Evolutionary conservation across 1,284 basidiomycete species (phyloP), one percentile per base, ranked within the genome.

Genomic region (Ganoderma boninense): DNA sequence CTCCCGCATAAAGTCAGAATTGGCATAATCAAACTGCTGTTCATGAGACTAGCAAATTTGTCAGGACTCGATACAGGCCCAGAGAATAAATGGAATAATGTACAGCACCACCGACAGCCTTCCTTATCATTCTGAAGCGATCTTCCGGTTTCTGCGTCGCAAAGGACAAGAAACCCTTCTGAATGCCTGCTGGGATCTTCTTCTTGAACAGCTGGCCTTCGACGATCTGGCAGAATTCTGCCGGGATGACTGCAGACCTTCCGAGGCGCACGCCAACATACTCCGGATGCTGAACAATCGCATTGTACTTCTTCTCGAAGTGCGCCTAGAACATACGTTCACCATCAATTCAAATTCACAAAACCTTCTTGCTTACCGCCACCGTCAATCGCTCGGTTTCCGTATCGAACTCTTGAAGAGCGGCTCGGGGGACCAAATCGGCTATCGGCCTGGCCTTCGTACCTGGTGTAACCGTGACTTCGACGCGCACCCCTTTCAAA

Each of bases 151-250:
- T 66, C 54, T 66, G 61, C 13, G 69, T 69, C 18, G 69, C 54
- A 26, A 66, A 69, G 26, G 56, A 23, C 4, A 69, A 60, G 46
- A 69, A 67, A 1, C 16, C 23, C 16, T 26, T 46, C 65, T 69
- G 69, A 6, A 82, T 72, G 0, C 82, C 76, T 0, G 84, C 79
- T 0, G 84, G 82, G 0, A 87, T 70, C 59, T 81, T 82, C 62
- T 84, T 82, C 73, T 80, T 83, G 76, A 82, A 86, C 2, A 87
- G 72, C 68, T 88, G 87, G 0, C 85, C 85, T 0, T 77, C 77
- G 26, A 80, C 71, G 4, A 89, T 77, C 0, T 71, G 68, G 72
- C 85, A 86, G 0, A 86, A 69, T 71, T 89, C 87, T 0, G 83
- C 79, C 0, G 87, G 87, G 14, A 87, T 76, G 18, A 86, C 75